phyloP scores from a whole-genome alignment of 2,329 filamentous ascomycete genomes.

The Trichophyton schoenleinii region DNA sequence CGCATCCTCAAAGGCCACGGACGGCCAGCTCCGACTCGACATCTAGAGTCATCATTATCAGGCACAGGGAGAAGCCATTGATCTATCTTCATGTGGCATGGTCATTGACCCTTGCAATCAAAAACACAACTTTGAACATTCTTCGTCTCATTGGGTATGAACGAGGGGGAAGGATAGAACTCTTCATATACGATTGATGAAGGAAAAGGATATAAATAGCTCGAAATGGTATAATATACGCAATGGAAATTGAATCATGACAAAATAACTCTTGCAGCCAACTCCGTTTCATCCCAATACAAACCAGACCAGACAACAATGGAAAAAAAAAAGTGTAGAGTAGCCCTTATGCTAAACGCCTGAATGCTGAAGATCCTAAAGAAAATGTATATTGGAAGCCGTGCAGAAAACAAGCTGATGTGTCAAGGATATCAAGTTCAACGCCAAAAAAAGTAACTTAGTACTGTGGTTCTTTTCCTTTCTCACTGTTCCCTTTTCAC shows the following conservation, averaged over 20 bases:
- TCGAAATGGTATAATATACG: neutral
- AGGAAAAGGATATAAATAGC: neutral
- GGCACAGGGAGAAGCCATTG: too few species aligned
- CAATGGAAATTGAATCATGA: neutral
- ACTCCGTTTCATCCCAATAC: neutral
- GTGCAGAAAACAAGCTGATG: neutral
- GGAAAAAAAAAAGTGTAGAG: neutral
- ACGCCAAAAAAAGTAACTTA: neutral
- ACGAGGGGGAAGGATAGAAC: neutral
- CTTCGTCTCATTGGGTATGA: neutral
- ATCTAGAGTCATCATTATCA: too few species aligned
- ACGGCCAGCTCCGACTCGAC: neutral
- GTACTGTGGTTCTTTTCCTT: neutral
- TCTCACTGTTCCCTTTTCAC: constrained; percentile 5
- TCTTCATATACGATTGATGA: neutral
- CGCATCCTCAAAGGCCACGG: neutral
- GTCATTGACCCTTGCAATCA: too few species aligned
- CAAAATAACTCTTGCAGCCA: neutral
- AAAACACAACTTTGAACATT: neutral
- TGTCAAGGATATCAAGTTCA: neutral
- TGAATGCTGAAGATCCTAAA: neutral
- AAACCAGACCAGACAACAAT: neutral
- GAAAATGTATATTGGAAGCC: neutral
- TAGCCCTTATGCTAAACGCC: neutral
- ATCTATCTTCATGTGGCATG: too few species aligned